A percentile compares a stretch with the other conserved stretches of the same genome.
Evolutionary conservation across 805 yeast species (phyloP).

Genomic region (Schwanniomyces occidentalis): DNA sequence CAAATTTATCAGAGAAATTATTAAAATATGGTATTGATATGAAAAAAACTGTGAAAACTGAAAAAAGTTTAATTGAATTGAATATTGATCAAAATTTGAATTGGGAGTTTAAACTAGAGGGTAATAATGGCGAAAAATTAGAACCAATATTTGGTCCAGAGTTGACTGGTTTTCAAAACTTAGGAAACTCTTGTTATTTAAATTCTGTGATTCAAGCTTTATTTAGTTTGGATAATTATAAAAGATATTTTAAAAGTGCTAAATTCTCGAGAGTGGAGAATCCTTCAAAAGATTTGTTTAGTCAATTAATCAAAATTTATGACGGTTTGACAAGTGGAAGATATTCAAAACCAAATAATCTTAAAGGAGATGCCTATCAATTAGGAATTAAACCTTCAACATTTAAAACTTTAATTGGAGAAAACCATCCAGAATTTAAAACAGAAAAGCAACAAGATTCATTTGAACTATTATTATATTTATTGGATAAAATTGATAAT

Average conservation of each 20-base stretch:
- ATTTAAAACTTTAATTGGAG: slow-evolving; percentile 76
- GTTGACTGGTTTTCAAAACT: slow-evolving; percentile 80
- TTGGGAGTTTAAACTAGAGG: slow-evolving; percentile 88
- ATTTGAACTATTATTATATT: slow-evolving; percentile 76
- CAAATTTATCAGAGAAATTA: slow-evolving; percentile 50
- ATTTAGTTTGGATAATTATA: slow-evolving; percentile 44
- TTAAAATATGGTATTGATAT: slow-evolving; percentile 68
- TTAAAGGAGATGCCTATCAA: slow-evolving; percentile 55
- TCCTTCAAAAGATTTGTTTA: slow-evolving; percentile 65
- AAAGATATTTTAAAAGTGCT: slow-evolving; percentile 39
- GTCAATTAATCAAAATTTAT: slow-evolving; percentile 76
- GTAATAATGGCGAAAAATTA: slow-evolving; percentile 64
- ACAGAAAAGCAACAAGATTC: slow-evolving; percentile 95
- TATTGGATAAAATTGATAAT: slow-evolving; percentile 62
- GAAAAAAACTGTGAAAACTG: slow-evolving; percentile 61
- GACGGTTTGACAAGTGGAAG: slow-evolving; percentile 78
- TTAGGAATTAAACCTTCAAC: slow-evolving; percentile 74
- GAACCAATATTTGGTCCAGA: slow-evolving; percentile 72
- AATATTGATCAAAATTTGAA: slow-evolving; percentile 90
- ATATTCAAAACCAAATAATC: slow-evolving; percentile 58
- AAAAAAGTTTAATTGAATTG: slow-evolving; percentile 82
- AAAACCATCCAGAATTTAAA: slow-evolving; percentile 76
- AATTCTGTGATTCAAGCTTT: slow-evolving; percentile 78
- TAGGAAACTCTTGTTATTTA: slow-evolving; percentile 92
- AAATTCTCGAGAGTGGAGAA: slow-evolving; percentile 34